These are phyloP conservation scores for Fomitopsis pulvina DNA, from an alignment of 768 basidiomycete genomes.

Conservation along the genomic window DNA sequence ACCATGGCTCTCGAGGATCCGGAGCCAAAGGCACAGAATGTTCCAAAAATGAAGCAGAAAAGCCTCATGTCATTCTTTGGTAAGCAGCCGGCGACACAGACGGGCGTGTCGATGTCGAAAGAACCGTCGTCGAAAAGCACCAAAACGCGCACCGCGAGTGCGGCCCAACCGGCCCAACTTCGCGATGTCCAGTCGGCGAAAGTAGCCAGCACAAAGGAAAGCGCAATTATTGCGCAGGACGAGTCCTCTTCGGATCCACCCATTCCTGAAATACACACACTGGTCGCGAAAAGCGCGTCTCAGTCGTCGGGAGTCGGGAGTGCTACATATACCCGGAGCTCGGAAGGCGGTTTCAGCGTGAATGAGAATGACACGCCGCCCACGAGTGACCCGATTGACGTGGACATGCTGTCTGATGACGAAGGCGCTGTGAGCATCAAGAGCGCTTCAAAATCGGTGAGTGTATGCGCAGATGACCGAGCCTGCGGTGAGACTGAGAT, in stretches of 20 bases:
- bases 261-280: slow-evolving; percentile 12
- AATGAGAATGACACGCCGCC: slow-evolving; percentile 59
- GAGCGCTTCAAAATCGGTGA: slow-evolving; percentile 10
- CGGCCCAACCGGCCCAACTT: background rate
- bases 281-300: slow-evolving; percentile 14
- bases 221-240: background rate
- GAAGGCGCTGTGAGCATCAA: slow-evolving; percentile 30
- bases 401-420: slow-evolving; percentile 59
- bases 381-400: slow-evolving; percentile 71
- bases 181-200: background rate
- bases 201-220: background rate
- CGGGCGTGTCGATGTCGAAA: slow-evolving; percentile 2
- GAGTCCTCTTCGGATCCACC: slow-evolving; percentile 14
- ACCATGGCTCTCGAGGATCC: background rate
- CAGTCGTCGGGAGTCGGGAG: slow-evolving; percentile 35
- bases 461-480: slow-evolving; percentile 1
- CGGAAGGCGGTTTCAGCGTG: slow-evolving; percentile 40
- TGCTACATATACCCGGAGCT: slow-evolving; percentile 33
- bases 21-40: background rate
- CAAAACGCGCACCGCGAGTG: too few relatives aligned
- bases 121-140: background rate
- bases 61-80: slow-evolving; percentile 66
- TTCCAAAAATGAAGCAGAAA: slow-evolving; percentile 54
- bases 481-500: background rate
- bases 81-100: slow-evolving; percentile 15